Evolutionary conservation across 106 monocot species (phyloP).

Genomic region (Dendrobium officinale): DNA sequence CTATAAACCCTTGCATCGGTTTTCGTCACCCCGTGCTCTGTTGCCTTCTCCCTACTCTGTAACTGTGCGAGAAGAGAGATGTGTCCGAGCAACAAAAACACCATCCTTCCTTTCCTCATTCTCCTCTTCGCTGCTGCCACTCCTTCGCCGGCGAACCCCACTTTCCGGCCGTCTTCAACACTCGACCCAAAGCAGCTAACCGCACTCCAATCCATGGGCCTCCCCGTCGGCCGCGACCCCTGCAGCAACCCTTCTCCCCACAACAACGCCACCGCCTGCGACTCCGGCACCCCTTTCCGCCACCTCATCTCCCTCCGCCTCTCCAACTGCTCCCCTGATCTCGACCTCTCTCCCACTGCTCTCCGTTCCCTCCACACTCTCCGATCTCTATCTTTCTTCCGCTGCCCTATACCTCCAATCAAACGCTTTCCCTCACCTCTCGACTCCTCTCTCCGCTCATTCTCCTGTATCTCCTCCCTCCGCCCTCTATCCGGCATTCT

Average conservation of each 20-base stretch:
- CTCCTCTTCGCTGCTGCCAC: neutral
- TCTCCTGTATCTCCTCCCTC: slow-evolving; percentile 41
- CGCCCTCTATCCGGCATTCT: slow-evolving; percentile 38
- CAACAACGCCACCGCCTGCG: slow-evolving; percentile 55
- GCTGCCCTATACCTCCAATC: slow-evolving; percentile 8
- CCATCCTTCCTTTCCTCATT: neutral
- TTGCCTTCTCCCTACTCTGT: no score
- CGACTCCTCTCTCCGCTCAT: slow-evolving; percentile 28
- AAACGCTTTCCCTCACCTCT: slow-evolving; percentile 1
- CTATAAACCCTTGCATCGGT: no score
- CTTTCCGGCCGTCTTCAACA: neutral
- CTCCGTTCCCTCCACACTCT: slow-evolving; percentile 57
- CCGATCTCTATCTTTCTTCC: slow-evolving; percentile 30
- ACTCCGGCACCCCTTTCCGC: slow-evolving; percentile 52
- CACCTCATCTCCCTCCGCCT: slow-evolving; percentile 41
- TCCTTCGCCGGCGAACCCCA: neutral
- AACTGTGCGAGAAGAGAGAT: no score
- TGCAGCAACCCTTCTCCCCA: slow-evolving; percentile 41
- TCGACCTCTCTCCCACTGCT: slow-evolving; percentile 40
- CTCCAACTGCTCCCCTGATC: slow-evolving; percentile 67
- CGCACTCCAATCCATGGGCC: slow-evolving; percentile 24
- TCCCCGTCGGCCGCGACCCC: slow-evolving; percentile 38
- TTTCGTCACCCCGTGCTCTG: no score
- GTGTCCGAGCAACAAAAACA: no score
- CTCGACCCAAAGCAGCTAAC: slow-evolving; percentile 65